Evolutionary conservation across 345 rosid species (phyloP).

Genomic region (Brassica nigra): DNA sequence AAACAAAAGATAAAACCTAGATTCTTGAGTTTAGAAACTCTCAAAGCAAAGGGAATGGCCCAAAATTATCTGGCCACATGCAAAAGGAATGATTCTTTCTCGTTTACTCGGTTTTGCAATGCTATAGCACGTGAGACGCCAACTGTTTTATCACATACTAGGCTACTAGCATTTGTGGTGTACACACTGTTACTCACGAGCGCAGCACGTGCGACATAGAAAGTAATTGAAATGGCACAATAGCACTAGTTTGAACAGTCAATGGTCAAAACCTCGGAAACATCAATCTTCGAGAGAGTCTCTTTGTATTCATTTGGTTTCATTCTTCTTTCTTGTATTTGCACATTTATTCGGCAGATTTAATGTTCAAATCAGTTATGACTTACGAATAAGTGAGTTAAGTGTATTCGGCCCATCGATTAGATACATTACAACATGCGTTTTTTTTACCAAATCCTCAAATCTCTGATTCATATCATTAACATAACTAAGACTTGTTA

Average conservation of each 20-base stretch:
- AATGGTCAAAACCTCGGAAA: constrained; percentile 37
- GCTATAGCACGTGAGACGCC: constrained; percentile 39
- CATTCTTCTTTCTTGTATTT: not conserved
- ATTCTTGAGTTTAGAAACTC: constrained; percentile 37
- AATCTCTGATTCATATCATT: not conserved
- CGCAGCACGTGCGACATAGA: constrained; percentile 19
- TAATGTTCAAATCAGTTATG: not conserved
- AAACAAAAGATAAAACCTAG: constrained; percentile 16
- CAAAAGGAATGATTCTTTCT: constrained; percentile 35
- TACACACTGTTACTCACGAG: constrained; percentile 27
- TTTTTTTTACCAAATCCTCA: not conserved
- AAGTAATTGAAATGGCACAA: not conserved
- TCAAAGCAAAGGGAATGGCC: constrained; percentile 32
- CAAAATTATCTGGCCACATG: constrained; percentile 29
- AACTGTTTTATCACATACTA: constrained; percentile 28
- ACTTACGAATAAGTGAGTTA: not conserved
- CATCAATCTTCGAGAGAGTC: constrained; percentile 26
- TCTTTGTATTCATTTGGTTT: constrained; percentile 22
- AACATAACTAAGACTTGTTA: not conserved
- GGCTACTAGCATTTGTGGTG: constrained; percentile 15
- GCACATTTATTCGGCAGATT: constrained; percentile 27
- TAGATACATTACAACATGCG: not conserved
- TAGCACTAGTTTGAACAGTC: constrained; percentile 7
- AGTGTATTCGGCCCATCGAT: not conserved
- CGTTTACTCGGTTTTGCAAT: constrained; percentile 30